Base-by-base conservation (phyloP, 257 asterid genomes). In the Primulina huaijiensis region DNA sequence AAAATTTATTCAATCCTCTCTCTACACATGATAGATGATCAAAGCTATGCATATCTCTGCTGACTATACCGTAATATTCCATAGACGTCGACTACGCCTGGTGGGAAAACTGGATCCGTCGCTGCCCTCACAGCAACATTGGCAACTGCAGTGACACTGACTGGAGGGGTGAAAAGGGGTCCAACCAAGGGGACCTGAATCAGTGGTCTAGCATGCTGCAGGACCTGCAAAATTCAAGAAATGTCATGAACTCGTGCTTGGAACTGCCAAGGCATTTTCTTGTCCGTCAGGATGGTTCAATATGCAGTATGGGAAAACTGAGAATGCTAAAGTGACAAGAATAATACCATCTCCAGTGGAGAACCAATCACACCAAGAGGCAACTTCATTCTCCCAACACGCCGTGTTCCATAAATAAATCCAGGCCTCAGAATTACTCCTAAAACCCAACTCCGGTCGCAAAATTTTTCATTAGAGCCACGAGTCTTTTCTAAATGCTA, bases 361-460 rank as follows among this genome's bases (percentile, higher is more conserved):
- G 95, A 83, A 63, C 99, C 99, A 71, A 93, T 80, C 12, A 89
- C 89, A 62, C 97, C 86, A 21, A 93, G 96, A 60, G 99, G 99
- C 77, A 93, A 72, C 76, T 84, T 83, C 86, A 93, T 69, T 81
- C 87, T 87, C 77, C 99, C 96, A 55, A 90, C 95, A 21, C 75
- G 90, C 30, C 99, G 97, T 59, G 95, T 90, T 69, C 99, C 99
- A 61, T 90, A 79, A 72, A 93, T 89, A 77, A 93, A 90, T 74
- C 99, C 99, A 58, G 99, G 99, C 73, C 99, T 89, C 81, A 93
- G 77, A 65, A 93, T 88, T 69, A 93, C 86, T 58, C 99, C 99
- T 93, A 84, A 67, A 77, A 68, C 70, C 68, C 20, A 60, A 55
- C 37, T 64, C 23, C 25, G 35, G 8, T 33, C 38, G 29, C 52